Evolutionary conservation across 345 rosid genomes (phyloP), one percentile per base, ranked within the genome.

Genomic region (Nasturtium officinale): DNA sequence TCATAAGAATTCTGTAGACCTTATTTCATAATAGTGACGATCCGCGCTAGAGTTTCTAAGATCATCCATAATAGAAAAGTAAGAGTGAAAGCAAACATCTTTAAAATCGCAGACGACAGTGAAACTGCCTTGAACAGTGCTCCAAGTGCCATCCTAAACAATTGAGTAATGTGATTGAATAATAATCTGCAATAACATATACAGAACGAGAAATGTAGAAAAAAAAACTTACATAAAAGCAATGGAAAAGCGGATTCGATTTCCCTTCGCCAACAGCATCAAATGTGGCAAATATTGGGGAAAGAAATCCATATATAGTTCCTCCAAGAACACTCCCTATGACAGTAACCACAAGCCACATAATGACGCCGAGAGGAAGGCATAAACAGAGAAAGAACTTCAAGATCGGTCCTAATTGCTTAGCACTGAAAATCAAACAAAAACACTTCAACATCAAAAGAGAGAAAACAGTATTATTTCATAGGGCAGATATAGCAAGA

Each of bases 201-300:
- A 8, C 12, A 47, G 21, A 26, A 10, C 1, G n/a, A 58, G 38
- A 58, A 29, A 54, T 15, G 17, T 12, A 20, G 25, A 45, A 21
- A 17, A 45, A 21, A 17, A 25, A 9, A 68, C 96, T 72, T 87
- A 91, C 99, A 69, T 80, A 85, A 60, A 91, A 91, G 79, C 96
- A 91, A 80, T 88, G 97, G 76, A 74, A 76, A 52, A 85, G 48
- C 30, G 80, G 73, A 54, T 86, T 61, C 30, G 82, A 77, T 77
- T 95, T 95, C 78, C 97, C 96, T 78, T 90, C 92, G 37, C 98
- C 98, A 63, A 95, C 89, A 38, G 94, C 99, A 75, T 85, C 90
- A 64, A 95, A 95, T 18, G 99, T 95, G 42, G 97, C 96, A 68
- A 90, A 95, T 48, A 88, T 83, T 29, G 99, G 99, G 2, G 96